Evolutionary conservation across 768 basidiomycete genomes (phyloP).

Genomic region (Suillus clintonianus): DNA sequence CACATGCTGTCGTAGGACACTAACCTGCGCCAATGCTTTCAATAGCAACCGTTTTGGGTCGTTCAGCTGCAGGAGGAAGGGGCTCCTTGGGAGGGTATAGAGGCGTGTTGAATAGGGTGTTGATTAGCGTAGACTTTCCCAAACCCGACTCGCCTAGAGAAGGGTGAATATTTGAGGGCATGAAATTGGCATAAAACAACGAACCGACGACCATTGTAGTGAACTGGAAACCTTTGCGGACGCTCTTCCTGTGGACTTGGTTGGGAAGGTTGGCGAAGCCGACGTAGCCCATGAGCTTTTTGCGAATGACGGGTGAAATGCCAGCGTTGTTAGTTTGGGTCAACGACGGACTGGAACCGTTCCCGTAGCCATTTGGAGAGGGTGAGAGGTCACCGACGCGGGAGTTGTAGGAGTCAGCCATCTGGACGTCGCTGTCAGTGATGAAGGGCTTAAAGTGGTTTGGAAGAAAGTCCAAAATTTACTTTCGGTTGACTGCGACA

Average conservation of each 20-base stretch:
- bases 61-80: conserved; percentile 80
- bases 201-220: conserved; percentile 98
- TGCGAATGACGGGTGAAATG: conserved; percentile 57
- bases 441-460: conserved; percentile 19
- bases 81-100: conserved; percentile 91
- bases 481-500: conserved; percentile 54
- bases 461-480: conserved; percentile 38
- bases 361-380: conserved; percentile 58
- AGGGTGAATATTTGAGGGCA: conserved; percentile 19
- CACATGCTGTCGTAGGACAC: conserved; percentile 27
- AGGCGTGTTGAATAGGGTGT: conserved; percentile 96
- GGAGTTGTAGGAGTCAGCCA: conserved; percentile 79
- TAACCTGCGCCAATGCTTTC: conserved; percentile 97
- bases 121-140: conserved; percentile 98
- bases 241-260: conserved; percentile 98
- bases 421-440: conserved; percentile 40
- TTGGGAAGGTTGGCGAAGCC: conserved; percentile 98
- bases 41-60: conserved; percentile 92
- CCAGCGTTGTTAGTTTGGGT: conserved; percentile 34
- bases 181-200: conserved; percentile 38
- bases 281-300: conserved; percentile 94
- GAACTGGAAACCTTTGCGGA: conserved; percentile 98
- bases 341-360: conserved; percentile 67
- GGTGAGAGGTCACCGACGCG: conserved; percentile 60
- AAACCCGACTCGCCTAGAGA: conserved; percentile 90